phyloP scores from a whole-genome alignment of 2,329 filamentous ascomycete genomes.

The Didymella glomerata region DNA sequence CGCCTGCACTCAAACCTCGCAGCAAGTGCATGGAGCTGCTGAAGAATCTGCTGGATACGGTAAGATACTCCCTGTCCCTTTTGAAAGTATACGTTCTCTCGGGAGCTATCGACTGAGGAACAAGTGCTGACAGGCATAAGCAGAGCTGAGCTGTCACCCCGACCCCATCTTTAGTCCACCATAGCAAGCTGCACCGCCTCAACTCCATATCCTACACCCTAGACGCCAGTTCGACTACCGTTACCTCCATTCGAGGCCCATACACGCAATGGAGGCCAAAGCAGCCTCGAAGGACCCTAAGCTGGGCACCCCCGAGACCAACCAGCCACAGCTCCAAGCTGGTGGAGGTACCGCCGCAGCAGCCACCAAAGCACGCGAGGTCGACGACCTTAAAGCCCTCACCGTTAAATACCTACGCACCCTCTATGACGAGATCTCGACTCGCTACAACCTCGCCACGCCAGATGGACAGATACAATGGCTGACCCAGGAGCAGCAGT shows the following conservation, averaged over 20 bases:
- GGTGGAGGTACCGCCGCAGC: constrained; percentile 48
- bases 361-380: constrained; percentile 37
- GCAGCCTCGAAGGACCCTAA: constrained; percentile 39
- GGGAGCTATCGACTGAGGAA: not conserved
- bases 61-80: not conserved
- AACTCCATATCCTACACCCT: constrained; percentile 1
- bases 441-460: constrained; percentile 42
- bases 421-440: constrained; percentile 41
- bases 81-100: not conserved
- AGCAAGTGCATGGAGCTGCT: constrained; percentile 4
- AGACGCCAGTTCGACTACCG: not conserved
- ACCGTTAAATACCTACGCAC: constrained; percentile 42
- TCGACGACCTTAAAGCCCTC: constrained; percentile 43
- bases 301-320: constrained; percentile 43
- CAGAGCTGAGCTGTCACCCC: constrained; percentile 29
- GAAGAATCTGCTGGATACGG: not conserved
- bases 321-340: constrained; percentile 49
- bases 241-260: not conserved
- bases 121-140: constrained; percentile 23
- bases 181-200: not conserved
- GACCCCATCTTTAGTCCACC: constrained; percentile 1
- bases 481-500: constrained; percentile 46
- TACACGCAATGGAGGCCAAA: constrained; percentile 27
- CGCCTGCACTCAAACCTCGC: constrained; percentile 3
- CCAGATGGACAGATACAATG: constrained; percentile 44